Evolutionary conservation across 768 basidiomycete genomes (phyloP).

Genomic region (Kwoniella dendrophila): DNA sequence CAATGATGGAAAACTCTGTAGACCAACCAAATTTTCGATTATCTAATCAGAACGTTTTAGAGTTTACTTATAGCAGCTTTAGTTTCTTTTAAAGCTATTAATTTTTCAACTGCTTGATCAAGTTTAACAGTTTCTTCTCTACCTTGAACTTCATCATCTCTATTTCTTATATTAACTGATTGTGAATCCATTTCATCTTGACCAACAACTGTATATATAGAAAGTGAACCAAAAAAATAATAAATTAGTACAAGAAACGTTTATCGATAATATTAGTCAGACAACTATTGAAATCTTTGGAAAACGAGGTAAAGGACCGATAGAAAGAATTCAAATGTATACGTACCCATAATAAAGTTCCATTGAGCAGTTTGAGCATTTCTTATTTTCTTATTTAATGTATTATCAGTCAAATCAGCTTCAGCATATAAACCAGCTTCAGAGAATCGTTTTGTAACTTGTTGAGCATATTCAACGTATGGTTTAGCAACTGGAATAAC

Average conservation of each 20-base stretch:
- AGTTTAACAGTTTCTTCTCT: conserved; percentile 67
- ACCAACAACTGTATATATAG: conserved; percentile 74
- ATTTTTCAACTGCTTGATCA: conserved; percentile 69
- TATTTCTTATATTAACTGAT: conserved; percentile 93
- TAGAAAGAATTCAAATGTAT: background rate
- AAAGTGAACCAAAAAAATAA: background rate
- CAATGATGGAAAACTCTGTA: too few species aligned
- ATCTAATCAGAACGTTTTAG: too few species aligned
- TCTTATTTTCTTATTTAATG: conserved; percentile 93
- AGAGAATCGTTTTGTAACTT: conserved; percentile 71
- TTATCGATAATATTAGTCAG: background rate
- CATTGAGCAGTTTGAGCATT: conserved; percentile 97
- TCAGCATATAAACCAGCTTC: conserved; percentile 80
- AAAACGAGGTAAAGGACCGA: too few species aligned
- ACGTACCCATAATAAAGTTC: conserved; percentile 91
- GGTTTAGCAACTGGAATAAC: conserved; percentile 90
- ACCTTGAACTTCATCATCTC: conserved; percentile 86
- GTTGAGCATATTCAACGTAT: conserved; percentile 85
- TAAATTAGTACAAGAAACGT: background rate
- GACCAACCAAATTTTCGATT: too few species aligned
- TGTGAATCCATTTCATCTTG: conserved; percentile 82
- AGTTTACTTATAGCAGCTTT: conserved; percentile 64
- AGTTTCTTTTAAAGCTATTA: conserved; percentile 70
- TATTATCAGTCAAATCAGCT: conserved; percentile 88
- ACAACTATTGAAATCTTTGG: background rate